Evolutionary conservation across 2,329 filamentous ascomycete genomes (phyloP).

Genomic region (Hypoxylon sp.): DNA sequence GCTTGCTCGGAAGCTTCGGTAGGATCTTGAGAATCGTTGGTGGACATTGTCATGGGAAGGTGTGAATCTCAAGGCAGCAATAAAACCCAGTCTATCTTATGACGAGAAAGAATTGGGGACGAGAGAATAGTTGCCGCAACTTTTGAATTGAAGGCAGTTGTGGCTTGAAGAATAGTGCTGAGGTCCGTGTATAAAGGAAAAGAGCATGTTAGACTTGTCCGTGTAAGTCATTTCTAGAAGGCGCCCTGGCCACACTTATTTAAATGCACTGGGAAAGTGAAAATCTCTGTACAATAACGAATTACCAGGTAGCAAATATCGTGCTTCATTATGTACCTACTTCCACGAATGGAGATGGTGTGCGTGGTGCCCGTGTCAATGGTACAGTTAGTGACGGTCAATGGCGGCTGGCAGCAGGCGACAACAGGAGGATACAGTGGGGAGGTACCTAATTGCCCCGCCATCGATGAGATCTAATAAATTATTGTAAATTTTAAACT

Average conservation of each 20-base stretch:
- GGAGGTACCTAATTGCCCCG: not conserved
- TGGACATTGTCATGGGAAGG: not conserved
- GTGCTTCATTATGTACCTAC: not conserved
- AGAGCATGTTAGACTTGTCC: not conserved
- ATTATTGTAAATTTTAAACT: conserved; percentile 1
- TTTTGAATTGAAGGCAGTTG: not conserved
- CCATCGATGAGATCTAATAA: not conserved
- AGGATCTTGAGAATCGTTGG: not conserved
- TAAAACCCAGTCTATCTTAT: not conserved
- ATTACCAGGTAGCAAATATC: not conserved
- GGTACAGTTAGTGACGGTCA: not conserved
- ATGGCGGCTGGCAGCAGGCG: not conserved
- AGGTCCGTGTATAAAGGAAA: not conserved
- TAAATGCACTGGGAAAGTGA: not conserved
- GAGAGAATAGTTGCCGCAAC: not conserved
- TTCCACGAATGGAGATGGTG: not conserved
- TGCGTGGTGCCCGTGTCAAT: not conserved
- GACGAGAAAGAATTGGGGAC: not conserved
- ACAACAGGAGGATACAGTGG: not conserved
- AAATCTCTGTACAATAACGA: not conserved
- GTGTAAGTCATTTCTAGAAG: not conserved
- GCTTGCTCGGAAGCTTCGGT: not conserved
- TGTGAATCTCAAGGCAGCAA: not conserved
- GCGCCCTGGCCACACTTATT: not conserved
- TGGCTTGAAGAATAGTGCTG: not conserved